Evolutionary conservation across 2,329 filamentous ascomycete species (phyloP).

Genomic region (Epicoccum sorghinum): DNA sequence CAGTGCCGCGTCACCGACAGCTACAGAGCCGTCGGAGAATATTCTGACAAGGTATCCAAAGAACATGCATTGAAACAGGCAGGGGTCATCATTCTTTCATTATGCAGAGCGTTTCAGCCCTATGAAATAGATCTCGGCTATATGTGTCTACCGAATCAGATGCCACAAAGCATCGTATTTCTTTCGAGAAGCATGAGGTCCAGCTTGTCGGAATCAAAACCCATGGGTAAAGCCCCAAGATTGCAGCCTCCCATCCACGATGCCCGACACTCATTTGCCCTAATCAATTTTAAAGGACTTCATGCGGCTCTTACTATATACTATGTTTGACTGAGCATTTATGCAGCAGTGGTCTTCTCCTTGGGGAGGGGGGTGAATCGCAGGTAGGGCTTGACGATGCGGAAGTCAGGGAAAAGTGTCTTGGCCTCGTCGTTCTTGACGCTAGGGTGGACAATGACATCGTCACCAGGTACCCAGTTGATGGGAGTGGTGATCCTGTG

Average conservation of each 20-base stretch:
- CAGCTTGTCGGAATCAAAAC: background rate
- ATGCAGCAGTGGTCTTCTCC: slow-evolving; percentile 60
- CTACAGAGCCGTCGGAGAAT: background rate
- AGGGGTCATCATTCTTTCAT: slow-evolving; percentile 18
- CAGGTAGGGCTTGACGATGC: slow-evolving; percentile 68
- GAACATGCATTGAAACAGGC: slow-evolving; percentile 7
- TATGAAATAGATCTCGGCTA: slow-evolving; percentile 3
- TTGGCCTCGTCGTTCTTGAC: slow-evolving; percentile 65
- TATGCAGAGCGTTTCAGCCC: slow-evolving; percentile 19
- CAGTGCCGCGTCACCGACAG: background rate
- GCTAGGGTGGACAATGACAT: slow-evolving; percentile 66
- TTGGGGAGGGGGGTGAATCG: slow-evolving; percentile 65
- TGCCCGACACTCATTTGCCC: slow-evolving; percentile 12
- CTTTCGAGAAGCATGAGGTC: slow-evolving; percentile 14
- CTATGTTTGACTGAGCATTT: slow-evolving; percentile 4
- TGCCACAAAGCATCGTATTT: background rate
- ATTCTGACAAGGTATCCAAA: background rate
- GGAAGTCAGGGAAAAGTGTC: slow-evolving; percentile 64
- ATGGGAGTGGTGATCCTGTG: slow-evolving; percentile 66
- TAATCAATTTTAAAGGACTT: slow-evolving; percentile 1
- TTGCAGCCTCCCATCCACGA: slow-evolving; percentile 10
- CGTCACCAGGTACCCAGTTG: slow-evolving; percentile 65
- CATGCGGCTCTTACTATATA: slow-evolving; percentile 1
- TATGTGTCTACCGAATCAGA: slow-evolving; percentile 9
- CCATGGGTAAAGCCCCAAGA: background rate